Evolutionary conservation across 2,329 filamentous ascomycete species (phyloP).

Genomic region (Chrysoporthe puriensis): DNA sequence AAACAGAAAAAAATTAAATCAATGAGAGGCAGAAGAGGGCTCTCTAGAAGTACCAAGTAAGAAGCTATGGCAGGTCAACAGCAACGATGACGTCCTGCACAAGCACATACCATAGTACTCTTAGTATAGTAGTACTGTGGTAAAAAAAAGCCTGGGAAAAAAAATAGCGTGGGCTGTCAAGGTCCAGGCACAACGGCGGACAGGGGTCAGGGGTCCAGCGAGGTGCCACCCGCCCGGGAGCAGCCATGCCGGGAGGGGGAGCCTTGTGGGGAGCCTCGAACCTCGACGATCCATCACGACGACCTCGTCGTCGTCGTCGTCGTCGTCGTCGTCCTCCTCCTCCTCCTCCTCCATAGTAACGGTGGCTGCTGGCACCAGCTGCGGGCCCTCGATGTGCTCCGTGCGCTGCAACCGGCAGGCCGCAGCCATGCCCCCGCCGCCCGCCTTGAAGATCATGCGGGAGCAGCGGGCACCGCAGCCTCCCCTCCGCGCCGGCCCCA

Average conservation of each 20-base stretch:
- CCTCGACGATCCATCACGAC: neutral
- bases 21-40: too few relatives aligned
- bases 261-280: neutral
- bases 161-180: too few relatives aligned
- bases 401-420: too few relatives aligned
- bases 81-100: too few relatives aligned
- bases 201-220: neutral
- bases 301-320: neutral
- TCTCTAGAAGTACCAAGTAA: too few relatives aligned
- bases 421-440: too few relatives aligned
- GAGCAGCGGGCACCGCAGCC: neutral
- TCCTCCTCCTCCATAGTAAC: neutral
- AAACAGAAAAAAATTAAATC: too few relatives aligned
- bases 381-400: neutral
- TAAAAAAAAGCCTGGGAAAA: too few relatives aligned
- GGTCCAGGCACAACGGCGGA: neutral
- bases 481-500: conserved; percentile 8
- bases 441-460: neutral
- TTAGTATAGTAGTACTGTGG: too few relatives aligned
- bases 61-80: too few relatives aligned
- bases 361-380: neutral
- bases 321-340: neutral
- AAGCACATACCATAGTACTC: too few relatives aligned
- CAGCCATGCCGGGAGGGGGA: neutral
- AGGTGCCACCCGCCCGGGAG: neutral